These are phyloP conservation scores for Coleophoma eucalyptorum DNA, from an alignment of 2,329 filamentous ascomycete species.

Conservation along the genomic window DNA sequence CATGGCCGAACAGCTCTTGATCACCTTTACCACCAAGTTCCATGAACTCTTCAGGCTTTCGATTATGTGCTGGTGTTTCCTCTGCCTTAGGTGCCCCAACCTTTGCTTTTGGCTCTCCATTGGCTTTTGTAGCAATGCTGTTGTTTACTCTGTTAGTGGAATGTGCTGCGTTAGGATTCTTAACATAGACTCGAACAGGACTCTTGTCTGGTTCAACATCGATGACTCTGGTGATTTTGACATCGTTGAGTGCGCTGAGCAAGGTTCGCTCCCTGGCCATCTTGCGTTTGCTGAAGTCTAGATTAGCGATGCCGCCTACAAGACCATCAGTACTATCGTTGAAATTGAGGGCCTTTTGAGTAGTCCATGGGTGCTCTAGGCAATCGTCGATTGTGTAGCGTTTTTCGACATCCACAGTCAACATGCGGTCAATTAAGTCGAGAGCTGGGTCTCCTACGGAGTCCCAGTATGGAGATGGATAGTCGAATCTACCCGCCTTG, in stretches of 20 bases:
- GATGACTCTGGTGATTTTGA: slow-evolving; percentile 58
- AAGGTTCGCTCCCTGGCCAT: slow-evolving; percentile 79
- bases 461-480: slow-evolving; percentile 96
- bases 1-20: slow-evolving; percentile 68
- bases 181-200: slow-evolving; percentile 70
- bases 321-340: slow-evolving; percentile 90
- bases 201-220: slow-evolving; percentile 48
- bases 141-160: slow-evolving; percentile 41
- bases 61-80: slow-evolving; percentile 60
- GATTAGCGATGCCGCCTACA: slow-evolving; percentile 75
- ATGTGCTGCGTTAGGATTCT: slow-evolving; percentile 51
- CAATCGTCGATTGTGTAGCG: slow-evolving; percentile 89
- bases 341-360: slow-evolving; percentile 52
- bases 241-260: slow-evolving; percentile 75
- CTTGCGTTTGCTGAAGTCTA: slow-evolving; percentile 83
- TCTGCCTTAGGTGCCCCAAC: slow-evolving; percentile 46
- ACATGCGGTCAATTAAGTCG: slow-evolving; percentile 92
- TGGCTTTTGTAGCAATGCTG: slow-evolving; percentile 26
- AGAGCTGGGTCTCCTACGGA: slow-evolving; percentile 80
- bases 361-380: slow-evolving; percentile 87
- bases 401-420: slow-evolving; percentile 79
- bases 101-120: slow-evolving; percentile 17
- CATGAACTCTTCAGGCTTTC: slow-evolving; percentile 74
- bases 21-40: slow-evolving; percentile 85
- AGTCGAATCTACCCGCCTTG: slow-evolving; percentile 83